Evolutionary conservation across 2,329 filamentous ascomycete species (phyloP).

Genomic region (Verticillium isaacii): DNA sequence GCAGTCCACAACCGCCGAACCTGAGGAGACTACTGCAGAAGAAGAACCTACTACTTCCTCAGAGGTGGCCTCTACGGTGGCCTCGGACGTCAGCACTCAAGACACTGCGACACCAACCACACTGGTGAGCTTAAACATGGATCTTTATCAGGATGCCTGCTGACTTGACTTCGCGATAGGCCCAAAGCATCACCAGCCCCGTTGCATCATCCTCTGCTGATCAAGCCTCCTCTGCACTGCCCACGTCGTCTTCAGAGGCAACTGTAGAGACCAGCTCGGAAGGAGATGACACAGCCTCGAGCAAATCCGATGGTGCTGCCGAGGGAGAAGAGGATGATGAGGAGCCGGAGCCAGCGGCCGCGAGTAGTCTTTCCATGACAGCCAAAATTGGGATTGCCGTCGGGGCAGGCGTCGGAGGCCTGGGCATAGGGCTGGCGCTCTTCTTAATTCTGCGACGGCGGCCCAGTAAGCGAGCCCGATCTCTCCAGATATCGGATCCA

Average conservation of each 20-base stretch:
- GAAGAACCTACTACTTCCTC: background rate
- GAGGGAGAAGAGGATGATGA: background rate
- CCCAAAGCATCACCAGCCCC: background rate
- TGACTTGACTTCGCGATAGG: background rate
- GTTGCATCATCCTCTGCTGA: background rate
- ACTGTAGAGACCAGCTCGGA: conserved; percentile 1
- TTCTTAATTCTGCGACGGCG: conserved; percentile 33
- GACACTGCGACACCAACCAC: conserved; percentile 7
- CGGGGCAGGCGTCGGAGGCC: conserved; percentile 35
- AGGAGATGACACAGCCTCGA: conserved; percentile 2
- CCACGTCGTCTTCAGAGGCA: conserved; percentile 1
- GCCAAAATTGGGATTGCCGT: conserved; percentile 47
- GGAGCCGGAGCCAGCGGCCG: background rate
- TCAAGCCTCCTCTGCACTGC: background rate
- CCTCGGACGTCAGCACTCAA: conserved; percentile 11
- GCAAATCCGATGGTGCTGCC: conserved; percentile 15
- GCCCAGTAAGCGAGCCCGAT: conserved; percentile 19
- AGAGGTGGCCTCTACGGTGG: background rate
- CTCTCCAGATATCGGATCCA: conserved; percentile 45
- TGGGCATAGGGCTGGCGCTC: conserved; percentile 32
- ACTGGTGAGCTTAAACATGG: background rate
- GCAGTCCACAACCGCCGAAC: background rate
- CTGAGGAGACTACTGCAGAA: background rate
- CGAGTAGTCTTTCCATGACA: conserved; percentile 27
- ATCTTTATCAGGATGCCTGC: background rate